Evolutionary conservation across 2,329 filamentous ascomycete species (phyloP).

Genomic region (Colletotrichum cordylinicola): DNA sequence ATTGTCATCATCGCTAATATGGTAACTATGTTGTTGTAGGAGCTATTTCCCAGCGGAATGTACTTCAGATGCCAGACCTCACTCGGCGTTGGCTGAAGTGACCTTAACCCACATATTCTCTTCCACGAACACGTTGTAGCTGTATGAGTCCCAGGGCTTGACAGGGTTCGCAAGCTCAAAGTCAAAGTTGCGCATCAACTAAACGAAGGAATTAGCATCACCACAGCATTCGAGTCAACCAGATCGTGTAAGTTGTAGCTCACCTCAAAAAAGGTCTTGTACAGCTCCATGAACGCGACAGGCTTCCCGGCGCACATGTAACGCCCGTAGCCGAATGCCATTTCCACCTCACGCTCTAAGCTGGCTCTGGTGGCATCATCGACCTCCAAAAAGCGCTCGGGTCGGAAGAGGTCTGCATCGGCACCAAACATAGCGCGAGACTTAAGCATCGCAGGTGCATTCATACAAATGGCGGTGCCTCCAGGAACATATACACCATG

Average conservation of each 20-base stretch:
- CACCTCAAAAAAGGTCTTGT: conserved; percentile 39
- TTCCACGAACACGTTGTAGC: background rate
- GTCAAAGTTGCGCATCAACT: conserved; percentile 11
- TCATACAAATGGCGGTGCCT: conserved; percentile 47
- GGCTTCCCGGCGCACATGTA: conserved; percentile 53
- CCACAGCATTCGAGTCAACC: background rate
- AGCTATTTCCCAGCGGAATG: background rate
- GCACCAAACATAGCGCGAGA: conserved; percentile 43
- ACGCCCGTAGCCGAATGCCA: conserved; percentile 56
- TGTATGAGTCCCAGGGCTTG: background rate
- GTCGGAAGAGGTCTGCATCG: conserved; percentile 51
- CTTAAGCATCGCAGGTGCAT: conserved; percentile 40
- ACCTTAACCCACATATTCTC: conserved; percentile 6
- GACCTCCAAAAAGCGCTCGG: conserved; percentile 53
- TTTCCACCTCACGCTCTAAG: conserved; percentile 50
- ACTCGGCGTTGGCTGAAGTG: background rate
- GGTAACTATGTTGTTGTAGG: background rate
- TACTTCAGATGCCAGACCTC: background rate
- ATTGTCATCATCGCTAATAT: background rate
- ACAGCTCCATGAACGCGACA: conserved; percentile 59
- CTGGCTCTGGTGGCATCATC: conserved; percentile 36
- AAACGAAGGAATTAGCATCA: background rate
- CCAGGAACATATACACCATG: conserved; percentile 37
- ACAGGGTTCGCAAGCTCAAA: background rate
- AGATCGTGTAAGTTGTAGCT: background rate